Evolutionary conservation across 2,329 filamentous ascomycete genomes (phyloP).

Genomic region (Cryphonectria nitschkei): DNA sequence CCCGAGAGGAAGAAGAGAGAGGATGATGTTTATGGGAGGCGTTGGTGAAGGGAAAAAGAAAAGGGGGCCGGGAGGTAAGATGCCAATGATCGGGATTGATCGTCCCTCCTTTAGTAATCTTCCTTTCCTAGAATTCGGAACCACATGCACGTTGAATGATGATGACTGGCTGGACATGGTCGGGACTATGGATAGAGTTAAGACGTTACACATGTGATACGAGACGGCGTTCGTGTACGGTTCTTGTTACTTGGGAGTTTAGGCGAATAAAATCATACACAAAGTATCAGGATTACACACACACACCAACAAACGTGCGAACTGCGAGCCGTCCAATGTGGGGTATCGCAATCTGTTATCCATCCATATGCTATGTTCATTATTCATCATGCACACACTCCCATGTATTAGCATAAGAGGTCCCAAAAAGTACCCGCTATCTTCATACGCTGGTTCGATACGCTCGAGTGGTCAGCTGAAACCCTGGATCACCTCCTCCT

Average conservation of each 20-base stretch:
- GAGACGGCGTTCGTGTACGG: background rate
- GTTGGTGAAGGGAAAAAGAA: constrained; percentile 39
- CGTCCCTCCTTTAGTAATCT: no score
- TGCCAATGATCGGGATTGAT: background rate
- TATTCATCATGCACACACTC: background rate
- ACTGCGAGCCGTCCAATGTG: background rate
- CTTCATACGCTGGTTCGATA: background rate
- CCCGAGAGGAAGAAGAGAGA: constrained; percentile 35
- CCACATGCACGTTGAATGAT: background rate
- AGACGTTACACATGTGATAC: background rate
- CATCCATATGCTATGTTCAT: constrained; percentile 1
- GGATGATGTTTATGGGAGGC: constrained; percentile 47
- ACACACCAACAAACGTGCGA: background rate
- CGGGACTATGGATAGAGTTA: background rate
- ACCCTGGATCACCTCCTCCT: background rate
- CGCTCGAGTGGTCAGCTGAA: background rate
- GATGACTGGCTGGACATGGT: background rate
- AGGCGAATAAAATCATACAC: background rate
- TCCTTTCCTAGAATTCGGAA: no score
- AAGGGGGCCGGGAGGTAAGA: no score
- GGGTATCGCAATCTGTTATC: constrained; percentile 1
- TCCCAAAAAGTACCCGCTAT: background rate
- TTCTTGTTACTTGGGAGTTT: background rate
- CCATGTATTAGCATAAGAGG: background rate
- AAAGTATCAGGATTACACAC: background rate